Conservation (phyloP, 2,329 filamentous ascomycete species). For the Calonectria hongkongensis region DNA sequence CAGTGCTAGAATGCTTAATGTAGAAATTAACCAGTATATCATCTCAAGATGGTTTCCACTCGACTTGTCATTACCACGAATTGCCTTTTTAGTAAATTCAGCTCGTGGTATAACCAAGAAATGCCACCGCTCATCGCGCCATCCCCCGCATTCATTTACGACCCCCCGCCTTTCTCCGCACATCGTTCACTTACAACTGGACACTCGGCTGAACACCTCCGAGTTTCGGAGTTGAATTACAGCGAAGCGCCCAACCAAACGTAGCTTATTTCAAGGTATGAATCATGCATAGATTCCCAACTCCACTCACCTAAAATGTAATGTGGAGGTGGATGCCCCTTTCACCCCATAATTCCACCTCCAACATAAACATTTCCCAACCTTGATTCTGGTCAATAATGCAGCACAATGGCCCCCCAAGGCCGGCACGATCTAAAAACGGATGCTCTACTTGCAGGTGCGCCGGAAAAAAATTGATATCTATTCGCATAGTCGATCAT, state of each 20-base stretch:
- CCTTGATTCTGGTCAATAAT: neutral
- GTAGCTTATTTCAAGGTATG: neutral
- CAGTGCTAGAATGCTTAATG: too few relatives aligned
- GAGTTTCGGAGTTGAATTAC: neutral
- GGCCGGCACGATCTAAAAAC: neutral
- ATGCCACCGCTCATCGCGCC: neutral
- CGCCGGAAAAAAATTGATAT: neutral
- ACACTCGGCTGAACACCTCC: neutral
- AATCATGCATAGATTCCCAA: constrained; percentile 3
- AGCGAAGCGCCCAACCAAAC: neutral
- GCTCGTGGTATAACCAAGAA: neutral
- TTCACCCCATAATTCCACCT: neutral
- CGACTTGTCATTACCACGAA: too few relatives aligned
- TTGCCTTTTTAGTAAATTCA: neutral
- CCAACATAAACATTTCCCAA: neutral
- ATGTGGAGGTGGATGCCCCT: neutral
- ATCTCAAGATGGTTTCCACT: too few relatives aligned
- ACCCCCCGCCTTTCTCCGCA: constrained; percentile 3
- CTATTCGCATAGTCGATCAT: fast-evolving
- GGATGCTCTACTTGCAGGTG: neutral
- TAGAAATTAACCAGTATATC: too few relatives aligned
- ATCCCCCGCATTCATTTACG: neutral
- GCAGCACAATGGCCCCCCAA: neutral
- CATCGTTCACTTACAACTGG: neutral
- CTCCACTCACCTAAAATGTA: neutral